Evolutionary conservation across 2,329 filamentous ascomycete species (phyloP).

Genomic region (Xylaria arbuscula): DNA sequence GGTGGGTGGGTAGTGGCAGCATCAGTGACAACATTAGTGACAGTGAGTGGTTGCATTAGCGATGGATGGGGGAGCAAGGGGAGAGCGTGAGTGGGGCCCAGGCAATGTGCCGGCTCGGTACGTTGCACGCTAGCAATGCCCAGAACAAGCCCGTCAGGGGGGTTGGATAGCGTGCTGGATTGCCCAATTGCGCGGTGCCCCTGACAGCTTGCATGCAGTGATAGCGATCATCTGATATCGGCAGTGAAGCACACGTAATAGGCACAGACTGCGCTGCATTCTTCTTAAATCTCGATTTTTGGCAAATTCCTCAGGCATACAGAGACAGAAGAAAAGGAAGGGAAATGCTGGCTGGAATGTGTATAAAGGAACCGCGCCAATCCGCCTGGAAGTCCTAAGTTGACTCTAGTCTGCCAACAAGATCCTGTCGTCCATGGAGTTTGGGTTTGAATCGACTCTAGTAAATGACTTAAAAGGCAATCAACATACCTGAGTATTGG

Average conservation of each 20-base stretch:
- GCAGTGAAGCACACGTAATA: not conserved
- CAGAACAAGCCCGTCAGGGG: not conserved
- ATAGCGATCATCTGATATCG: not conserved
- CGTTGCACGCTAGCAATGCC: not conserved
- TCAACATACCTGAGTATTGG: slow-evolving; percentile 26
- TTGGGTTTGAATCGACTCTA: not conserved
- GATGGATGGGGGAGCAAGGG: not conserved
- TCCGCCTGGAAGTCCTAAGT: not conserved
- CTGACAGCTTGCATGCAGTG: slow-evolving; percentile 2
- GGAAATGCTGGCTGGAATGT: not conserved
- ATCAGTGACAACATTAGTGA: not conserved
- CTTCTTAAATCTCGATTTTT: not conserved
- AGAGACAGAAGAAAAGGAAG: not conserved
- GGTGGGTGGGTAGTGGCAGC: not conserved
- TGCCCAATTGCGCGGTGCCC: not conserved
- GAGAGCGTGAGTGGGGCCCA: not conserved
- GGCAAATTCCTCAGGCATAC: not conserved
- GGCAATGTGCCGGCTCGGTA: not conserved
- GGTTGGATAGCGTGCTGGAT: slow-evolving; percentile 16
- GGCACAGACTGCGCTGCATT: slow-evolving; percentile 8
- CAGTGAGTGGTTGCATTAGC: not conserved
- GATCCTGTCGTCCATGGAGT: not conserved
- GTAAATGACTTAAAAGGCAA: not conserved
- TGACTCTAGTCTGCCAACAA: not conserved
- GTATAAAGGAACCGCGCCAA: not conserved